phyloP scores from a whole-genome alignment of 1,284 basidiomycete genomes.

The Puccinia polysora region DNA sequence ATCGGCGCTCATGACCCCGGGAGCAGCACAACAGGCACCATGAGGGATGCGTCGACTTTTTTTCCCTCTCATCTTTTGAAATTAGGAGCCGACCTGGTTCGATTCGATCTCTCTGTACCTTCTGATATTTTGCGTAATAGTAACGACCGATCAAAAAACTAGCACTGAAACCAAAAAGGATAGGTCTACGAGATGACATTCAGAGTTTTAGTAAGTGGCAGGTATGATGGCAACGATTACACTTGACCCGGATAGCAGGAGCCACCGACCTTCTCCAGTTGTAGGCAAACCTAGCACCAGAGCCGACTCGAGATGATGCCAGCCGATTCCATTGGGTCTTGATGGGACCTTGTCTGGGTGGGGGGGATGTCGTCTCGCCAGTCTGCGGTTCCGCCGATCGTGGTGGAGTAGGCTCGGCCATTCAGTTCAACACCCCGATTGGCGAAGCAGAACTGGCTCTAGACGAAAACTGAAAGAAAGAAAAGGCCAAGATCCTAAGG shows the following conservation, averaged over 20 bases:
- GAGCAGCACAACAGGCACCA: not conserved
- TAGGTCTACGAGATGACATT: conserved; percentile 24
- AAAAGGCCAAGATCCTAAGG: too few species aligned
- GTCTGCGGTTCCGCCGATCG: not conserved
- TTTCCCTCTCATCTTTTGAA: not conserved
- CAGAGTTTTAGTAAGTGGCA: too few species aligned
- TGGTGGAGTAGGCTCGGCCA: conserved; percentile 14
- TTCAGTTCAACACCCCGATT: too few species aligned
- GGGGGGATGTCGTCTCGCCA: not conserved
- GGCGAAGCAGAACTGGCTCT: too few species aligned
- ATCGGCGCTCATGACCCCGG: not conserved
- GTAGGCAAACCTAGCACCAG: conserved; percentile 30
- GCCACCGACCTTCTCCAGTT: conserved; percentile 32
- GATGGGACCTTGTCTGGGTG: conserved; percentile 1
- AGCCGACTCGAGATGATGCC: conserved; percentile 28
- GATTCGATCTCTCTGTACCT: conserved; percentile 28
- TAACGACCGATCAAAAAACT: conserved; percentile 41
- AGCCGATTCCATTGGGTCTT: conserved; percentile 31
- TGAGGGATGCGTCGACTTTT: not conserved
- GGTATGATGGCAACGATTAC: not conserved
- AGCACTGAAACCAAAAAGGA: conserved; percentile 34
- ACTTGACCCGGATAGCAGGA: not conserved
- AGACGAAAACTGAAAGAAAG: too few species aligned
- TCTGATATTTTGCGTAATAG: conserved; percentile 39
- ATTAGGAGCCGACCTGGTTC: conserved; percentile 24